Conservation (phyloP, 2,329 filamentous ascomycete genomes). For the Lizonia empirigonia region DNA sequence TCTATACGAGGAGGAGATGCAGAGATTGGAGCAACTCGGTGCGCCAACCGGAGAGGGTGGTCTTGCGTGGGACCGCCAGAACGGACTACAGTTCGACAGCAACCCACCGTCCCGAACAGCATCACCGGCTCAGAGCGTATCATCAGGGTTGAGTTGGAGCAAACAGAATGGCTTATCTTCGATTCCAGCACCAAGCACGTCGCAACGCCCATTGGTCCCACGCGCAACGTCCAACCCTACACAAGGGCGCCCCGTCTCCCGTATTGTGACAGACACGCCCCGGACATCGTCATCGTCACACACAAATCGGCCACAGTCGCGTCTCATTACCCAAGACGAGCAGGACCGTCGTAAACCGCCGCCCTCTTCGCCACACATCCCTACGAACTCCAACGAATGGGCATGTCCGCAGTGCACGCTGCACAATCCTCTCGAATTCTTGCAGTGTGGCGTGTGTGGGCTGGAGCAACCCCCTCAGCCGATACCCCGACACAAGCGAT, state of each 20-base stretch:
- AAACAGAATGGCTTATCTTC: conserved; percentile 45
- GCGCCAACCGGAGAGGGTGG: conserved; percentile 44
- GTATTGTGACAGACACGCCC: conserved; percentile 35
- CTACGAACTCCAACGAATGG: conserved; percentile 56
- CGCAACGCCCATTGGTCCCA: conserved; percentile 15
- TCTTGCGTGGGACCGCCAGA: conserved; percentile 45
- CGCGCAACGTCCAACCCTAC: conserved; percentile 24
- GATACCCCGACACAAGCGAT: conserved; percentile 41
- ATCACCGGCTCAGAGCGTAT: conserved; percentile 49
- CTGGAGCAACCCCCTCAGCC: conserved; percentile 58
- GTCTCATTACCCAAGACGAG: conserved; percentile 38
- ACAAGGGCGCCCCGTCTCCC: conserved; percentile 41
- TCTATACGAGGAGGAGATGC: conserved; percentile 75
- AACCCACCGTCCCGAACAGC: conserved; percentile 50
- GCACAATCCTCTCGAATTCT: conserved; percentile 63
- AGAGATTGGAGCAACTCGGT: conserved; percentile 56
- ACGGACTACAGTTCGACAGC: conserved; percentile 51
- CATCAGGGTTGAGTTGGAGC: conserved; percentile 31
- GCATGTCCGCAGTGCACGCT: conserved; percentile 66
- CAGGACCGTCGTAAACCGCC: conserved; percentile 35
- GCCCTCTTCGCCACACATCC: conserved; percentile 29
- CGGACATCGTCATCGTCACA: conserved; percentile 18
- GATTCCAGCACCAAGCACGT: conserved; percentile 12
- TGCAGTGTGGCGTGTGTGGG: conserved; percentile 66
- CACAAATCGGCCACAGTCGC: conserved; percentile 20